Percentiles rank a stretch among this genome's conserved stretches.
These are phyloP conservation scores for Peziza echinospora DNA, from an alignment of 495 filamentous ascomycete species.

Conservation along the genomic window DNA sequence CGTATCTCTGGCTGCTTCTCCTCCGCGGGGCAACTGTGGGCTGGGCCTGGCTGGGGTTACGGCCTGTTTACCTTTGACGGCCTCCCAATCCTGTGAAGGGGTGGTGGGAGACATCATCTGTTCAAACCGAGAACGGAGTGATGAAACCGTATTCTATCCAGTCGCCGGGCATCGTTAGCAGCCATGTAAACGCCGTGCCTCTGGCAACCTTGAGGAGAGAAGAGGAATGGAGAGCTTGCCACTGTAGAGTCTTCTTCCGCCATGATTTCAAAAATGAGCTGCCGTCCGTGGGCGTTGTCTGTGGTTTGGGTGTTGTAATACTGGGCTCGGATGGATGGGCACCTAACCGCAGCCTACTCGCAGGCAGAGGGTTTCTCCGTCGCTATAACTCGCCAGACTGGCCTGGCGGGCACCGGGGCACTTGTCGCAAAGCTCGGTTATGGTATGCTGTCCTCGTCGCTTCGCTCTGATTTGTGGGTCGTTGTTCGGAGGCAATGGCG, in stretches of 20 bases:
- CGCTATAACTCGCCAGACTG: too few species aligned
- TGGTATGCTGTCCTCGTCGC: too few species aligned
- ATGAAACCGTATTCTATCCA: conserved; percentile 43
- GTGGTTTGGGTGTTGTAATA: too few species aligned
- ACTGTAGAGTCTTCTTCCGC: neutral
- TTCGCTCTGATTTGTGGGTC: too few species aligned
- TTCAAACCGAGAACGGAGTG: conserved; percentile 81
- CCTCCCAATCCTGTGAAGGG: conserved; percentile 6
- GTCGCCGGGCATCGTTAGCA: neutral
- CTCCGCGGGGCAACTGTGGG: conserved; percentile 25
- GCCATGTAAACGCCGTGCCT: neutral
- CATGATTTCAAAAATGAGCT: neutral
- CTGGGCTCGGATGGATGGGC: too few species aligned
- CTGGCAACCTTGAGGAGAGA: conserved; percentile 21
- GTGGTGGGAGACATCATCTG: conserved; percentile 41
- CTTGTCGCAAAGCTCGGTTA: too few species aligned
- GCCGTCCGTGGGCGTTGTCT: too few species aligned
- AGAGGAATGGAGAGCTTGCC: neutral
- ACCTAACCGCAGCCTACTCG: too few species aligned
- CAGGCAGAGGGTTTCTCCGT: too few species aligned
- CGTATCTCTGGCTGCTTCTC: conserved; percentile 23
- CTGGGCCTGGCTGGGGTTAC: conserved; percentile 19
- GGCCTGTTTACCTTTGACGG: conserved; percentile 2
- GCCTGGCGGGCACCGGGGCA: too few species aligned
- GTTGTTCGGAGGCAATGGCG: too few species aligned